Conservation (phyloP, 2,329 filamentous ascomycete genomes). For the Rhinocladiella similis region DNA sequence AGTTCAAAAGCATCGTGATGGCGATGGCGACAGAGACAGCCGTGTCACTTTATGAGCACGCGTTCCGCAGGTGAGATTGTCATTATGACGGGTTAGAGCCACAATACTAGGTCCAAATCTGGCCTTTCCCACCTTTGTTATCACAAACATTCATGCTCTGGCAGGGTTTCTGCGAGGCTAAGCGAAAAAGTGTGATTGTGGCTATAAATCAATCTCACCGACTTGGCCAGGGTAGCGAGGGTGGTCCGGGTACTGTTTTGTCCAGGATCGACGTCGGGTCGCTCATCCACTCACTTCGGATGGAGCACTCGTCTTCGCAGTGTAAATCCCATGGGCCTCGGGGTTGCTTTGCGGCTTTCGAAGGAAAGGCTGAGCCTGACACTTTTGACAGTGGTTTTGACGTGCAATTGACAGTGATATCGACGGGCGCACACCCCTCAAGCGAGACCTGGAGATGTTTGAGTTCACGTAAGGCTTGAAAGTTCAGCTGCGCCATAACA, state of each 20-base stretch:
- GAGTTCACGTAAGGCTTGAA: too few species aligned
- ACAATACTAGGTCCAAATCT: not conserved
- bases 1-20: not conserved
- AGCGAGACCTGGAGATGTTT: too few species aligned
- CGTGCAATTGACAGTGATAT: too few species aligned
- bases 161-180: not conserved
- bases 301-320: too few species aligned
- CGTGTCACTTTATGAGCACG: not conserved
- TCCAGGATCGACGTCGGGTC: not conserved
- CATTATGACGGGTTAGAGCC: not conserved
- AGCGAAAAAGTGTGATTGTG: not conserved
- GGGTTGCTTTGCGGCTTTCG: too few species aligned
- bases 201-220: not conserved
- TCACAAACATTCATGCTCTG: not conserved
- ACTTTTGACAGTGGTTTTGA: too few species aligned
- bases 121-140: not conserved
- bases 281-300: not conserved
- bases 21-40: not conserved
- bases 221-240: not conserved
- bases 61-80: not conserved
- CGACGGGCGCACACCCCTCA: too few species aligned
- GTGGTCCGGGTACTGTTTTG: not conserved
- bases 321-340: too few species aligned
- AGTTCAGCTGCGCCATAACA: too few species aligned
- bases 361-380: too few species aligned